Conservation (phyloP, 2,329 filamentous ascomycete species). For the Botryotinia convoluta region DNA sequence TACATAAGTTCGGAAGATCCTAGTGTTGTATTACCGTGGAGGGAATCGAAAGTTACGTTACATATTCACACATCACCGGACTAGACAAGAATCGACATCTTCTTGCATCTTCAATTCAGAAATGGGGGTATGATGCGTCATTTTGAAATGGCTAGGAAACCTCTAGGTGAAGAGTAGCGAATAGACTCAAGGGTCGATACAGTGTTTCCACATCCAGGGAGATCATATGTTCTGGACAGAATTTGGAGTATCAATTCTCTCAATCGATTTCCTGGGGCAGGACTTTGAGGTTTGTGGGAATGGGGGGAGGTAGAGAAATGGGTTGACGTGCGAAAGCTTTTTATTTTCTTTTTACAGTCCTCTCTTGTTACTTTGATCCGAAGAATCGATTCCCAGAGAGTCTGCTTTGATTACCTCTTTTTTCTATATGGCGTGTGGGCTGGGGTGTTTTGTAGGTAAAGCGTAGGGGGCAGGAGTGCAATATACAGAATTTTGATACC, state of each 20-base stretch:
- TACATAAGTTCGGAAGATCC: slow-evolving; percentile 3
- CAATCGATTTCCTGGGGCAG: not conserved
- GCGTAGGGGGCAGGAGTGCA: slow-evolving; percentile 5
- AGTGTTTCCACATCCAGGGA: not conserved
- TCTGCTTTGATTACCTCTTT: slow-evolving; percentile 9
- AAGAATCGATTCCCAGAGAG: slow-evolving; percentile 13
- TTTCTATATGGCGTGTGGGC: slow-evolving; percentile 9
- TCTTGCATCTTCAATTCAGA: not conserved
- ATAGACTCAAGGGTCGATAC: not conserved
- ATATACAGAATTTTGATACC: not conserved
- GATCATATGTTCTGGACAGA: not conserved
- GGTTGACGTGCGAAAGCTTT: not conserved
- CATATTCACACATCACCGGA: slow-evolving; percentile 8
- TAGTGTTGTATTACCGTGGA: not conserved
- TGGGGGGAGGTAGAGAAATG: not conserved
- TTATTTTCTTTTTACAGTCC: slow-evolving; percentile 11
- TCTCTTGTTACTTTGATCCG: slow-evolving; percentile 14
- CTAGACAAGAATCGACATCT: not conserved
- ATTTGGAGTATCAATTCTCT: not conserved
- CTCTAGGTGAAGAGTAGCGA: not conserved
- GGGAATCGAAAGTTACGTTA: slow-evolving; percentile 8
- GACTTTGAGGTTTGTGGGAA: slow-evolving; percentile 2
- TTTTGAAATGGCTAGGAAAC: not conserved
- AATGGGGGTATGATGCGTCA: not conserved
- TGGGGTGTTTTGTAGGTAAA: slow-evolving; percentile 16